These are phyloP conservation scores for Antrodiella citrinella DNA, from an alignment of 768 basidiomycete genomes.

Conservation along the genomic window DNA sequence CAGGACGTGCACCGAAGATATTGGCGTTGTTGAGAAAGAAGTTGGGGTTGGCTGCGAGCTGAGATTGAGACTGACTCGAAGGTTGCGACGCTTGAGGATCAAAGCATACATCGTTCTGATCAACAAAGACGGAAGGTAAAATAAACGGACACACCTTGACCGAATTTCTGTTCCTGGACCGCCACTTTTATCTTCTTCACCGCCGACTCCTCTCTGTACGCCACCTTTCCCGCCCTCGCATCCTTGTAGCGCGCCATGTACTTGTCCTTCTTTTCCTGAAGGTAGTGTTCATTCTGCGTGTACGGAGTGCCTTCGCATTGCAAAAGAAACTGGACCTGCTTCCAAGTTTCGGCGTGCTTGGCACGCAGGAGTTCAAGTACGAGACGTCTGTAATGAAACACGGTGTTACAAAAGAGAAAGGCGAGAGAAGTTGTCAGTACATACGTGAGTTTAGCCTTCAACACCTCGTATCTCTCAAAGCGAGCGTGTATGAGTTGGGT, in stretches of 20 bases:
- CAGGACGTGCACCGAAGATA: no score
- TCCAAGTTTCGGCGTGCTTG: slow-evolving; percentile 1
- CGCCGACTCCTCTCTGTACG: neutral
- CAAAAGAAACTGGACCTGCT: slow-evolving; percentile 6
- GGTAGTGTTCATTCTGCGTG: slow-evolving; percentile 37
- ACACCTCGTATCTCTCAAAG: neutral
- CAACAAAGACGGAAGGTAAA: no score
- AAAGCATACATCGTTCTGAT: no score
- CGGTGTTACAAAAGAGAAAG: no score
- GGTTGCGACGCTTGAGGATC: no score
- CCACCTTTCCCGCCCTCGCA: slow-evolving; percentile 15
- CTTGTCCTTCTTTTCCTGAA: slow-evolving; percentile 25
- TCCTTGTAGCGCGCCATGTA: slow-evolving; percentile 30
- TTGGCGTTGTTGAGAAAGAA: no score
- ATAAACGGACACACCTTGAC: no score
- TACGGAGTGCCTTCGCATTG: slow-evolving; percentile 20
- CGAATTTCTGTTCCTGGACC: neutral
- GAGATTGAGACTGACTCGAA: no score
- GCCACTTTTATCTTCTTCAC: neutral
- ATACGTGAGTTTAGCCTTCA: neutral
- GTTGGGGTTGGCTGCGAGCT: no score
- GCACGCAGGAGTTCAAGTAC: slow-evolving; percentile 10
- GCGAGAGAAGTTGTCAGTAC: no score
- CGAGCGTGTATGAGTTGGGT: neutral
- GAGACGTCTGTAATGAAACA: slow-evolving; percentile 7